phyloP scores from a whole-genome alignment of 1,284 basidiomycete genomes.

The Moesziomyces parantarcticus region DNA sequence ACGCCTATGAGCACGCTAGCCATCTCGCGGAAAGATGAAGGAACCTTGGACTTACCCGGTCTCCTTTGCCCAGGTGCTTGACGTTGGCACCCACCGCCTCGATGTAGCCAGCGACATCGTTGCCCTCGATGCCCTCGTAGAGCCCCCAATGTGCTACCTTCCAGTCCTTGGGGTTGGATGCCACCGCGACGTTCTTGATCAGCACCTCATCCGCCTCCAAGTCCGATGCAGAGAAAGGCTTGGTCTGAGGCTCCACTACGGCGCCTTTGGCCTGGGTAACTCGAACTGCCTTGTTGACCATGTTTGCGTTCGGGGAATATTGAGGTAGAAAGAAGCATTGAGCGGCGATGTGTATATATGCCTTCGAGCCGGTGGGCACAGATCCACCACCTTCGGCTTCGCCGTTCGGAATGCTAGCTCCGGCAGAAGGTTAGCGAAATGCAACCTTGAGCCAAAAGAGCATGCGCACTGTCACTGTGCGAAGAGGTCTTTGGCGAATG shows the following conservation, averaged over 20 bases:
- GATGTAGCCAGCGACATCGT: constrained; percentile 62
- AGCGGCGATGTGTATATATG: neutral
- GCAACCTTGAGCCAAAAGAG: too few species aligned
- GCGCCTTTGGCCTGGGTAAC: constrained; percentile 32
- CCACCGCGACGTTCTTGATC: constrained; percentile 66
- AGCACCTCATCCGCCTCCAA: constrained; percentile 59
- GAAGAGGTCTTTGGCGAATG: neutral
- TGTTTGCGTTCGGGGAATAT: neutral
- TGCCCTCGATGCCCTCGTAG: constrained; percentile 57
- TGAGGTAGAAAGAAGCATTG: too few species aligned
- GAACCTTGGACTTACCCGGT: constrained; percentile 37
- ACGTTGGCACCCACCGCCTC: constrained; percentile 41
- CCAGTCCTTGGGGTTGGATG: constrained; percentile 68
- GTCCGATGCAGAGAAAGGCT: constrained; percentile 18
- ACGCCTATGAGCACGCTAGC: neutral
- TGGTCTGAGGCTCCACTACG: constrained; percentile 21
- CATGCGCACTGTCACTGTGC: too few species aligned
- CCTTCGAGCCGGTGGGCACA: neutral
- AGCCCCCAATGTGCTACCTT: constrained; percentile 43
- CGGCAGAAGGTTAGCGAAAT: too few species aligned
- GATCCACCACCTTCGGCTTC: too few species aligned
- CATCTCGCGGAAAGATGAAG: too few species aligned
- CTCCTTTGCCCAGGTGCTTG: constrained; percentile 56
- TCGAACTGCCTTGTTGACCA: constrained; percentile 39
- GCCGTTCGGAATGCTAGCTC: too few species aligned